Evolutionary conservation across 495 filamentous ascomycete genomes (phyloP), one percentile per base, ranked within the genome.

Genomic region (Tetracladium setigerum): DNA sequence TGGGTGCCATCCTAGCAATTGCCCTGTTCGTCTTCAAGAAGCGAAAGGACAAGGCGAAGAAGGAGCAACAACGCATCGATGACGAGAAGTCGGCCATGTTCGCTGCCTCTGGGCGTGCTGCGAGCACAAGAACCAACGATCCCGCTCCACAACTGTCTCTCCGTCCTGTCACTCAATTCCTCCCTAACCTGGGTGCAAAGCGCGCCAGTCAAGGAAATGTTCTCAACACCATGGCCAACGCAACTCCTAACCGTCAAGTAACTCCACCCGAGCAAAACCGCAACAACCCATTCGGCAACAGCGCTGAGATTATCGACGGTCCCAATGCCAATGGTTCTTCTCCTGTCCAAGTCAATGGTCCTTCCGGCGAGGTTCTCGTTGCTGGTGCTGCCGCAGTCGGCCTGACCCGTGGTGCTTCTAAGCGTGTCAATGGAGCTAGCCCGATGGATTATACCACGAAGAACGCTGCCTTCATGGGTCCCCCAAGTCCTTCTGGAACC

Each of bases 101-200:
- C 57, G 39, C 56, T 63, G 34, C 61, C 57, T 37, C 63, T 67
- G 36, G 63, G 64, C 63, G 67, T 44, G 70, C 70, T 47, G 55
- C 61, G 31, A 68, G 68, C 41, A 55, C 62, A 6, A 59, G 61
- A 12, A 71, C 68, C n/a, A 60, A 65, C 50, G 65, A 74, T 11
- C 73, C 71, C 38, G 82, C 81, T 14, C 86, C 91, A 3, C 79
- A 81, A 44, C 73, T 97, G 36, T 94, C 89, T 55, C 74, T 95
- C 41, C 83, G 88, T 32, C 92, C 90, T 0, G 77, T 95, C 30
- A 91, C 89, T 45, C 82, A 95, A 56, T 94, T 97, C 62, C 73
- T 84, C 11, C 89, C 89, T 8, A 82, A 78, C 49, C 69, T 89
- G 34, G 66, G 58, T 14, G 51, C 53, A 43, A 59, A 52, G 44